phyloP scores from a whole-genome alignment of 2,329 filamentous ascomycete genomes.

The Juglanconis juglandina region DNA sequence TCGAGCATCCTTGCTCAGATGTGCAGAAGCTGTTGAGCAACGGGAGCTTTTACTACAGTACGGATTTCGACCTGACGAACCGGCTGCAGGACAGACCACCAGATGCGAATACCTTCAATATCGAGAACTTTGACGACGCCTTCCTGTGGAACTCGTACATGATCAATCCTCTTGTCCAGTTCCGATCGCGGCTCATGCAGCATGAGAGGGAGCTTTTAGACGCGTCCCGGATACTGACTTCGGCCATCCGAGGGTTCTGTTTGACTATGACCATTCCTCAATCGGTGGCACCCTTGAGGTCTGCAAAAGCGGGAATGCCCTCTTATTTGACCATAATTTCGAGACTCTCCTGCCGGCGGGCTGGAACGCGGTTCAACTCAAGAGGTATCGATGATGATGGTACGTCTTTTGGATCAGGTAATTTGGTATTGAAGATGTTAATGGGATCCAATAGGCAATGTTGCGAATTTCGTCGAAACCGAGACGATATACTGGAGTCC shows the following conservation, averaged over 20 bases:
- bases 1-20: slow-evolving; percentile 87
- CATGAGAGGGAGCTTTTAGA: slow-evolving; percentile 79
- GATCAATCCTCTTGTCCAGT: slow-evolving; percentile 88
- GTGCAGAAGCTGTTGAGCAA: slow-evolving; percentile 89
- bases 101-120: slow-evolving; percentile 76
- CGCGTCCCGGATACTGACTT: slow-evolving; percentile 81
- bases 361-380: slow-evolving; percentile 95
- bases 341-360: slow-evolving; percentile 81
- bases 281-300: slow-evolving; percentile 66
- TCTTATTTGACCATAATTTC: slow-evolving; percentile 88
- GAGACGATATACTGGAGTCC: slow-evolving; percentile 90
- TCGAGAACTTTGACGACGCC: slow-evolving; percentile 86
- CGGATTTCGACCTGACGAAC: slow-evolving; percentile 96
- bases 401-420: background rate
- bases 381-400: slow-evolving; percentile 93
- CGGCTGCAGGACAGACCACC: slow-evolving; percentile 80
- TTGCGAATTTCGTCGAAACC: slow-evolving; percentile 98
- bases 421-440: background rate
- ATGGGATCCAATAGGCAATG: slow-evolving; percentile 54
- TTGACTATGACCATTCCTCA: slow-evolving; percentile 82
- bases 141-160: slow-evolving; percentile 99
- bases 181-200: slow-evolving; percentile 74
- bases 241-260: slow-evolving; percentile 90
- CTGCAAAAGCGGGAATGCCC: slow-evolving; percentile 66
- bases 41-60: slow-evolving; percentile 96